Base-by-base conservation (phyloP, 768 basidiomycete genomes). In the Tricholoma saponaceum region DNA sequence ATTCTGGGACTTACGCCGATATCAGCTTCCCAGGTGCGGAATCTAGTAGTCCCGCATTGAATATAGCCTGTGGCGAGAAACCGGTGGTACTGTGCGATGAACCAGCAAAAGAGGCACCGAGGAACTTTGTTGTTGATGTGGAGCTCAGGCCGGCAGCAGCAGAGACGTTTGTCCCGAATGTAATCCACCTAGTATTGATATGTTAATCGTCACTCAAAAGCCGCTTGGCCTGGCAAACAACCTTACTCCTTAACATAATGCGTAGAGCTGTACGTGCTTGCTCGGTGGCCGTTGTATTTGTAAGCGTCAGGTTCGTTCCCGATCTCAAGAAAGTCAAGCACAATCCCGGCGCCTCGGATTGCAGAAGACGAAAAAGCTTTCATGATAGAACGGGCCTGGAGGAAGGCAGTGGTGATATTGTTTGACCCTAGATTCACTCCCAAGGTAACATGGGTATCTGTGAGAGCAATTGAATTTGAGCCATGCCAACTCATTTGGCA, bases 231-330 rank as follows among this genome's bases (percentile, higher is more conserved):
- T 20, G 20, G 5, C 22, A 10, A 14, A 13, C 50, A 18, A 71
- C 78, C n/a, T 52, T 64, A 84, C 85, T 85, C 75, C 51, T 67
- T 57, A 35, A 82, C 76, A 59, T 83, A 85, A 66, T 81, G 70
- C 6, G 68, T 60, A 16, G 75, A 66, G 51, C 65, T 79, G 63
- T 79, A 84, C n/a, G 62, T 68, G 7, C 60, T 58, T 37, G 72
- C 56, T 49, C 83, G 72, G 6, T 71, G 66, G 9, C 79, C 79
- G 58, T 83, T 82, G 54, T 70, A 70, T 25, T 50, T 51, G 66
- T 85, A 87, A 14, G 85, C 64, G 65, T 87, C 83, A 0, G 84
- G 74, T 67, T 87, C 84, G 53, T 87, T 86, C 8, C 85, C 85
- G 35, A 84, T 76, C 63, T 86, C 83, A 41, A 87, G 72, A 20